Evolutionary conservation across 129 eudicot species (phyloP), one percentile per base, ranked within the genome.

Genomic region (Oenanthe sinensis): DNA sequence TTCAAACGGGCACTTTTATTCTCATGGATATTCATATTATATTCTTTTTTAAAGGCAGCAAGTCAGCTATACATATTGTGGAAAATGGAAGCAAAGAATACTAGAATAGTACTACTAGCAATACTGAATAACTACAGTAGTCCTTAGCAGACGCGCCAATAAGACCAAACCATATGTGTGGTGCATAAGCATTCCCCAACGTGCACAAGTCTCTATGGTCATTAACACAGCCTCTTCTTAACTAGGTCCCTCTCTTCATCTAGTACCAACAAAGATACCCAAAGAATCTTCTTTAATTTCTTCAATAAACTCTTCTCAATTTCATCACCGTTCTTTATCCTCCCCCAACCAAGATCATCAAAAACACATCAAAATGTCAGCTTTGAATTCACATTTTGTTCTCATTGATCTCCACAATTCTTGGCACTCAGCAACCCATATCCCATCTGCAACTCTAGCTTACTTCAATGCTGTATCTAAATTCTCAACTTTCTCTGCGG

Each of bases 341-440:
- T 0, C 36, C 36, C 36, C 36, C 30, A 13, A 4, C 3, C 4
- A 45, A 74, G 2, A 74, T 20, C n/a, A 24, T 26, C 20, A n/a
- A n/a, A n/a, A n/a, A n/a, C n/a, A n/a, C n/a, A n/a, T n/a, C n/a
- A 26, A 46, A 46, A 67, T 94, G 98, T 88, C 81, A 67, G 85
- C 90, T 72, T 81, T 89, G 81, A 91, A 79, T 84, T 91, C 89
- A 47, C 91, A 84, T 72, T 88, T 84, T 79, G 87, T 86, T 85
- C 87, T 91, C 72, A 87, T 91, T 80, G 98, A 94, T 88, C 86
- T 89, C 4, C 92, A 89, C 81, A 77, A 86, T 14, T 92, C 97
- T 63, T 87, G 91, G 93, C 85, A 83, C 69, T 86, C 96, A 30
- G 86, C 83, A 13, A 87, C 75, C 73, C 97, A 86, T 52, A 81